Base-by-base conservation (phyloP, 805 yeast genomes). In the Blastobotrys attinorum region DNA sequence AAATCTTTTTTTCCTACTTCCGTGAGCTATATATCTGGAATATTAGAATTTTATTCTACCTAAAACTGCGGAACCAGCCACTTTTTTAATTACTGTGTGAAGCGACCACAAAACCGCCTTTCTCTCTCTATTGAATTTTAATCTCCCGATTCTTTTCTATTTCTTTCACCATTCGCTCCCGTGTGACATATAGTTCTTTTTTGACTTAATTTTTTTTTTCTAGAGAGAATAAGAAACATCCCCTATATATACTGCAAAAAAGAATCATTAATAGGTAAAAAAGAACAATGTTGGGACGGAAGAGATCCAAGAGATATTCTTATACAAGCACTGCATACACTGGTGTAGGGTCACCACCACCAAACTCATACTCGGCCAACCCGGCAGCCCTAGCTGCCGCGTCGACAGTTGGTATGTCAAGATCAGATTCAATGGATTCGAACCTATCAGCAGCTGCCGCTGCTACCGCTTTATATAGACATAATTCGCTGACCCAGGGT, bases 361-460 rank as follows among this genome's bases (percentile, higher is more conserved):
- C 44, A 1, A 50, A 47, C 42, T 43, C 48, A 27, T 54, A 51
- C 15, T 43, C 36, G 15, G 50, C 52, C 39, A 56, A 67, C 46
- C 63, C 76, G 2, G 73, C 73, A 39, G 84, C 84, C 1, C 51
- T 78, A 21, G 84, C 83, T 4, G 84, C 84, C 21, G 83, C 83
- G 2, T 62, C 75, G 29, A 47, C 55, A 7, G 63, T 55, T 20
- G 53, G 50, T 20, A 10, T 15, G 15, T 33, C 49, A 10, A 45
- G 55, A 7, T 39, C 44, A 33, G 45, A 47, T 23, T 52, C 57
- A 22, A 41, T 51, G 22, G 34, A 38, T 22, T 40, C 49, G n/a
- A 44, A 41, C 13, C 42, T 57, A 37, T 54, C 59, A 31, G 51
- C 59, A 22, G 56, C 58, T 2, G 66, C 66, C 2, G 67, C 67